Evolutionary conservation across 2,329 filamentous ascomycete species (phyloP), one percentile per base, ranked within the genome.

Genomic region (Knoxdaviesia proteae): DNA sequence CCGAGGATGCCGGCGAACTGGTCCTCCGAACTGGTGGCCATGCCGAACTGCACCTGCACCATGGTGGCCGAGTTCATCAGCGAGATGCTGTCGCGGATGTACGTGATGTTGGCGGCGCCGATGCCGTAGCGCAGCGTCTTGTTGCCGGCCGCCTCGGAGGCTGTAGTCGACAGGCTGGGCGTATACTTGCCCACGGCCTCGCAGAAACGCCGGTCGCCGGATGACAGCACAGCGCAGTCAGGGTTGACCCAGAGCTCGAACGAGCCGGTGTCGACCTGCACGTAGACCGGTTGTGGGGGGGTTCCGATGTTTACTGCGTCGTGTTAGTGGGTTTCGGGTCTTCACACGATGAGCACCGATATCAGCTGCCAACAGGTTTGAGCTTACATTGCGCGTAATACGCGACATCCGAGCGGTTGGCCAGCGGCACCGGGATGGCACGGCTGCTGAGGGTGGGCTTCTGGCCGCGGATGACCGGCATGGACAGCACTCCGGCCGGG

Each of bases 1-100:
- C 84, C 84, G 20, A 92, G 58, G 39, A 90, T 83, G 35, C 68
- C 68, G 0, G 66, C 59, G 45, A 67, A 68, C 47, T 68, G 61
- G 46, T 69, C 61, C 9, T 54, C 46, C 5, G 61, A 63, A 8
- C 53, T 50, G 36, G 65, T 68, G n/a, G 76, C 77, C 35, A 80
- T 69, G 47, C 77, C 77, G 47, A 82, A 79, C 51, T 77, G 71
- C 42, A 79, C 64, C n/a, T 60, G 54, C 10, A 76, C 54, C 7
- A 62, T 61, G 2, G 61, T 50, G 7, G 56, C 47, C 34, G 59
- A 60, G 38, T 59, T 59, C 6, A 58, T 54, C 29, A 71, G 58
- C 7, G 54, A 49, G 40, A 71, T 61, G 41, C 53, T 55, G 54
- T 71, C 68, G 37, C 48, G 51, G 30, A 64, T 60, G 51, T 71